phyloP scores from a whole-genome alignment of 305 asterid species.

The Solanum aculeatissimum region DNA sequence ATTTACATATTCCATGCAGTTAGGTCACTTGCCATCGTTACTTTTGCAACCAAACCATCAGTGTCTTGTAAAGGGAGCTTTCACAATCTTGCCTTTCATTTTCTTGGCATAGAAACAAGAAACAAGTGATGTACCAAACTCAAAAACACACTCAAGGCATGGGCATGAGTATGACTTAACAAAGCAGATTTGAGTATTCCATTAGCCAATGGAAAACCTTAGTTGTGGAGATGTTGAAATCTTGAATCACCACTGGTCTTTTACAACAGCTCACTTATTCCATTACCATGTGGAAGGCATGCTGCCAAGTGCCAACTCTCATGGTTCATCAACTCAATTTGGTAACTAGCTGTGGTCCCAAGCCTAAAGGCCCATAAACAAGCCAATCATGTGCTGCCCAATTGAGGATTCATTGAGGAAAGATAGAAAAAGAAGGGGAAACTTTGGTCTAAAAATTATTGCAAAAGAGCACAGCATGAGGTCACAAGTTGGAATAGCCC shows the following conservation, averaged over 20 bases:
- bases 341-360: not conserved
- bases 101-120: not conserved
- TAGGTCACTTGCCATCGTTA: not conserved
- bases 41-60: not conserved
- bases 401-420: not conserved
- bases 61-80: not conserved
- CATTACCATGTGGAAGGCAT: slow-evolving; percentile 5
- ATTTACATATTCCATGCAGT: not conserved
- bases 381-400: not conserved
- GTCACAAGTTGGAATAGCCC: slow-evolving; percentile 4
- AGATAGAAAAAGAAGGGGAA: not conserved
- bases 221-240: not conserved
- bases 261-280: not conserved
- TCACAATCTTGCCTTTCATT: not conserved
- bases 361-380: not conserved
- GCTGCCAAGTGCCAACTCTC: not conserved
- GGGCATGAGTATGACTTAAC: not conserved
- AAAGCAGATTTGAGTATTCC: not conserved
- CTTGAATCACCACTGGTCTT: not conserved
- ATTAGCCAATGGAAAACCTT: not conserved
- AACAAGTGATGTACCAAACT: not conserved
- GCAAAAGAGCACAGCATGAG: not conserved
- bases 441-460: not conserved
- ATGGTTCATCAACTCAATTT: not conserved
- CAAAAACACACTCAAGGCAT: not conserved